phyloP scores from a whole-genome alignment of 192 early-diverging fungal genomes.

The Obelidium mucronatum region DNA sequence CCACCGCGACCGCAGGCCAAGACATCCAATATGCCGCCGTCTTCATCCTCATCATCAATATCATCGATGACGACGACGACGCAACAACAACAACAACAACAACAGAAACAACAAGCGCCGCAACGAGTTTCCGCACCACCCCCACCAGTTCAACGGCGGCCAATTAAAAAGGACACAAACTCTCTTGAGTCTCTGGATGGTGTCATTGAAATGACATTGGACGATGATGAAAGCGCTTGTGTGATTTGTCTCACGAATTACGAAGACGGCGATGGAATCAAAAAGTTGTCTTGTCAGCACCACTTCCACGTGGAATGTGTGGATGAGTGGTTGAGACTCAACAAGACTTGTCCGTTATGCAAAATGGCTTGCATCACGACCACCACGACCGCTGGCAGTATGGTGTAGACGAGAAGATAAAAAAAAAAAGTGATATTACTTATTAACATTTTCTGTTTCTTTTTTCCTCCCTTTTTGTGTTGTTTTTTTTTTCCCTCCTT shows the following conservation, averaged over 20 bases:
- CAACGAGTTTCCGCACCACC: background rate
- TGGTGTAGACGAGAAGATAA: too few relatives aligned
- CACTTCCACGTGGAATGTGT: conserved; percentile 83
- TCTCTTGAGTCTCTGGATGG: background rate
- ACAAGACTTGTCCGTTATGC: conserved; percentile 79
- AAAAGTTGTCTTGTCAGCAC: conserved; percentile 77
- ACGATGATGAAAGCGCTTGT: conserved; percentile 71
- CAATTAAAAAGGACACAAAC: background rate
- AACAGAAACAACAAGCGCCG: too few relatives aligned
- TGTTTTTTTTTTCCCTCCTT: too few relatives aligned
- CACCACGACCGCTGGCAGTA: too few relatives aligned
- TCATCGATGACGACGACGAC: background rate
- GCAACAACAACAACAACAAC: background rate
- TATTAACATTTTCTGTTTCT: too few relatives aligned
- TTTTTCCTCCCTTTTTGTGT: too few relatives aligned
- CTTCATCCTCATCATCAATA: background rate
- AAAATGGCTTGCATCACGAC: too few relatives aligned
- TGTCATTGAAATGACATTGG: background rate
- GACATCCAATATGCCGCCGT: background rate
- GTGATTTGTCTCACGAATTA: conserved; percentile 82
- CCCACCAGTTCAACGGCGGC: background rate
- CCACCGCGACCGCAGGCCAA: background rate
- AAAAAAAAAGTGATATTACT: too few relatives aligned
- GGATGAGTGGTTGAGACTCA: conserved; percentile 80
- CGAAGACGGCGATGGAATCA: conserved; percentile 77